Base-by-base conservation (phyloP, 257 asterid species). In the Fraxinus cuspidata region DNA sequence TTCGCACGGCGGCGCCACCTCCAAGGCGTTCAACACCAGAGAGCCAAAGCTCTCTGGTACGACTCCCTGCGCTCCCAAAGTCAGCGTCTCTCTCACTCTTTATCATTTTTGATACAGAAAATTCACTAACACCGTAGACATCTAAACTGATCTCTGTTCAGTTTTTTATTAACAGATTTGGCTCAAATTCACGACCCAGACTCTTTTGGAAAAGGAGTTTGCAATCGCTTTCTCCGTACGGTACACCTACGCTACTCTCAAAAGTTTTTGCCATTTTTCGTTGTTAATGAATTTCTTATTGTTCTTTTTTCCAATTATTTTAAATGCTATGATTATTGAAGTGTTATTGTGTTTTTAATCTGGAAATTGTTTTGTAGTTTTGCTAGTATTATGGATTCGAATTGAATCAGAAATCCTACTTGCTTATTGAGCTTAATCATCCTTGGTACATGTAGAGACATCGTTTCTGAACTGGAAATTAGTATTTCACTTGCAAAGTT, bases 1-100 rank as follows among this genome's bases (percentile, higher is more conserved):
- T 76, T 84, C 19, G 91, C 97, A 34, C 93, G 98, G 84, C 87
- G 88, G 88, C 96, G 97, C 81, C 99, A 95, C 90, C 92, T 95
- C 74, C 88, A 82, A 38, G 97, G 99, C 74, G 81, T 87, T 25
- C 88, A 82, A 29, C 99, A 96, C 87, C 97, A 93, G 89, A 89
- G 97, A 85, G 93, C 97, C 80, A 96, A 92, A 86, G 87, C 98
- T 81, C 94, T 82, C 84, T 96, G 99, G 99, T 93, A 95, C 88
- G 89, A 90, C 81, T 80, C 96, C 78, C 71, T 85, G 3, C 90
- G 90, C 72, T 79, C 90, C 32, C 83, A 84, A 69, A 29, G 78
- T 75, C 25, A 25, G 84, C 31, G 72, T 51, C 74, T 75, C 27
- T 19, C 25, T 53, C 25, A 53, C 25, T n/a, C 64, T 31, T 31